Conservation (phyloP, 139 green algal species). For the Tetradesmus obliquus region DNA sequence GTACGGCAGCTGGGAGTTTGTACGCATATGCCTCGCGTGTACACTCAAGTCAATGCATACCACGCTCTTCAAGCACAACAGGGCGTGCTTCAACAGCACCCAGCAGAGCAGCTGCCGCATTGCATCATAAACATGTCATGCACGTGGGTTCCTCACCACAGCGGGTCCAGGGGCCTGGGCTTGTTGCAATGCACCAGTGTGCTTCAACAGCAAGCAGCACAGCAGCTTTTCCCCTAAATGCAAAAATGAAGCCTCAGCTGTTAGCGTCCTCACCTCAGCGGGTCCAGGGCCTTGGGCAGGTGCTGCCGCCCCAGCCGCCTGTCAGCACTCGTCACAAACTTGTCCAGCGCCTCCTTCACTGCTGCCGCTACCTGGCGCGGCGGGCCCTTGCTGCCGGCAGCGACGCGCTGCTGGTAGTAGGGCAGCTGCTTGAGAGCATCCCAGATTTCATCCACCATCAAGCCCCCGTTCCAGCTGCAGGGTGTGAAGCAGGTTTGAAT, state of each 20-base stretch:
- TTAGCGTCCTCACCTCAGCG: neutral
- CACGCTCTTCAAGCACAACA: too few relatives aligned
- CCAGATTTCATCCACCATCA: neutral
- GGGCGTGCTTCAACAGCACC: too few relatives aligned
- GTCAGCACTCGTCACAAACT: neutral
- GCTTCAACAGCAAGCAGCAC: too few relatives aligned
- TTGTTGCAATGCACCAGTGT: too few relatives aligned
- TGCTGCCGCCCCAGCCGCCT: neutral
- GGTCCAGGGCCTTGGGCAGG: neutral
- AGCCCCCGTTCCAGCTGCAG: neutral
- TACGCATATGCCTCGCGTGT: too few relatives aligned
- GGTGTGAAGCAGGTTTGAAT: neutral
- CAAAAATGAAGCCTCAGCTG: too few relatives aligned
- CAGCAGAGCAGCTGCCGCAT: too few relatives aligned
- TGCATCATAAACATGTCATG: too few relatives aligned
- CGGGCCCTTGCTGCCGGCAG: neutral
- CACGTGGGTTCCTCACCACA: neutral
- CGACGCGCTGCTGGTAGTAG: neutral
- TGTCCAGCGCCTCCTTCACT: neutral
- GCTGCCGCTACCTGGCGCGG: neutral
- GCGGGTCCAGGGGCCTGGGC: neutral
- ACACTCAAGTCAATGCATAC: too few relatives aligned
- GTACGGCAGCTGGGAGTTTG: too few relatives aligned
- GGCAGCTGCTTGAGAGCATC: too few relatives aligned
- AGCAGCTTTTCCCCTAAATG: too few relatives aligned